Base-by-base conservation (phyloP, 176 grass and related monocot species). In the Olyra latifolia region DNA sequence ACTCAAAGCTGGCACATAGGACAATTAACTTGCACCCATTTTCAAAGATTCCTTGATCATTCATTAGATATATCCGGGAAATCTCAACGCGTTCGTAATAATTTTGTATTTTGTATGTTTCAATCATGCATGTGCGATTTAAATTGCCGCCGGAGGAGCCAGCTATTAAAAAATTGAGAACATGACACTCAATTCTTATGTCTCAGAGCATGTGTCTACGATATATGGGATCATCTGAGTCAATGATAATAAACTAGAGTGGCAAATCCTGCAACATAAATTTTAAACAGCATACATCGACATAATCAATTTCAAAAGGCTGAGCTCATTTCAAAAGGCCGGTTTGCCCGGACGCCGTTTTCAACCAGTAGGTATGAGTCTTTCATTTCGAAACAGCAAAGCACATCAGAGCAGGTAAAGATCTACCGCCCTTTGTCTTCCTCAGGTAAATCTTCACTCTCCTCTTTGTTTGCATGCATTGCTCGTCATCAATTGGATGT, bases 21-120 rank as follows among this genome's bases (percentile, higher is more conserved):
- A 16, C 28, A 75, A 43, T 15, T 75, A 41, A n/a, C 29, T 48
- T 9, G 32, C 56, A 23, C 30, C 20, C 11, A 24, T 42, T 78
- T 62, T 44, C 17, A 11, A 52, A 30, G 56, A 79, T 79, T 54
- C 66, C 56, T 25, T 50, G 52, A 78, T 41, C n/a, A 85, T 71
- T 78, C 82, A 50, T 40, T 28, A 77, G 25, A 69, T 50, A 39
- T 50, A 70, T 25, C n/a, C 0, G 2, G 10, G 25, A 59, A 19
- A 62, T 66, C 8, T 23, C 6, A 15, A 67, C 4, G 22, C 25
- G 6, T n/a, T 82, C 2, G 58, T 35, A 32, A 53, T 62, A 71
- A 1, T 75, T 81, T 28, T n/a, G n/a, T n/a, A n/a, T n/a, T n/a
- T 42, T 64, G 32, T 64, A 45, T 14, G 8, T 27, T 62, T 50